Base-by-base conservation (phyloP, 2,329 filamentous ascomycete genomes). In the Lecanicillium sp. region DNA sequence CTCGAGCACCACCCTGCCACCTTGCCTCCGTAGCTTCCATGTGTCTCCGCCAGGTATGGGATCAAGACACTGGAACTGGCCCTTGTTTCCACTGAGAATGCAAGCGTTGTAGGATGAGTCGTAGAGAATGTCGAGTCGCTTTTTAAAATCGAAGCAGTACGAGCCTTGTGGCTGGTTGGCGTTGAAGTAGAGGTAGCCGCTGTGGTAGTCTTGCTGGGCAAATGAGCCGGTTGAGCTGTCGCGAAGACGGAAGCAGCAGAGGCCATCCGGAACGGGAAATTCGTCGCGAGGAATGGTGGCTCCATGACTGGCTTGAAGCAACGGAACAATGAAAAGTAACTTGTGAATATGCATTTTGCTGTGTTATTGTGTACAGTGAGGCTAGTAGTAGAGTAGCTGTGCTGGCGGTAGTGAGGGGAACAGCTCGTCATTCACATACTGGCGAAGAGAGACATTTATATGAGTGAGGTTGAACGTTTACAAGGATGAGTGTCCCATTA, bases 171-270 rank as follows among this genome's bases (percentile, higher is more conserved):
- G 42, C 5, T 49, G 41, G 32, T 34, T 44, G 3, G 47, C 48
- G 13, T 50, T 45, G 18, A 60, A 42, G 34, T 54, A 52, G 16
- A 58, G 39, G 30, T 47, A 46, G 32, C 56, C 56, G 15, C 41
- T 46, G n/a, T 29, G 9, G 7, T 40, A 37, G 30, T 52, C 46
- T 43, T 61, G 51, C 42, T 53, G 50, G 18, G 57, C 44, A 16
- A 46, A 42, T 12, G 47, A 45, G 15, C 49, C 45, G 17, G 43
- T 46, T 29, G 47, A 38, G 13, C 45, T 40, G 12, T 59, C 53
- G 19, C 48, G 48, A 15, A 60, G 45, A 9, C 49, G 48, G 44
- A 60, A 60, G 45, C 58, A 60, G 43, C 57, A 60, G 20, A 47
- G 37, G 17, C 47, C 44, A 13, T 42, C 29, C 6, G 43, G 51